Conservation (phyloP, 805 yeast species). For the Kockiozyma suomiensis region DNA sequence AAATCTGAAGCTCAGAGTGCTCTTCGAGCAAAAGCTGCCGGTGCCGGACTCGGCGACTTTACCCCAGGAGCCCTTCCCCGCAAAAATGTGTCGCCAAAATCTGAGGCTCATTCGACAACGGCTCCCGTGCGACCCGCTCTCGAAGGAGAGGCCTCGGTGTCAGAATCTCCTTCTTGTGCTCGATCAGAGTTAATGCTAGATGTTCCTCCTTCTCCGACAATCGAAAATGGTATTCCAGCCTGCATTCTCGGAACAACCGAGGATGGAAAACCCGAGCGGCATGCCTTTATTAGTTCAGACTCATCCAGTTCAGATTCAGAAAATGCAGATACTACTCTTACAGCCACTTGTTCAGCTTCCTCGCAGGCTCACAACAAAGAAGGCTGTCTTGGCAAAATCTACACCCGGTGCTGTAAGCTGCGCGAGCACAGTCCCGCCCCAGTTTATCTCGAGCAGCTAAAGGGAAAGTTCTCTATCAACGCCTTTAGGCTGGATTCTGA, state of each 20-base stretch:
- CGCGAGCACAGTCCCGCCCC: constrained; percentile 27
- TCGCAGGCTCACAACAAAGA: not conserved
- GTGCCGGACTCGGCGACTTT: constrained; percentile 1
- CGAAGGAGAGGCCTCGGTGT: not conserved
- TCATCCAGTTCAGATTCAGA: not conserved
- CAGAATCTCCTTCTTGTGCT: not conserved
- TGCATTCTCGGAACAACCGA: not conserved
- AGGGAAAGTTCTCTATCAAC: constrained; percentile 19
- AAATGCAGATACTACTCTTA: not conserved
- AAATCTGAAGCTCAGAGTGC: not conserved
- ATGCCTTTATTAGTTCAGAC: not conserved
- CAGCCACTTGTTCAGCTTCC: not conserved
- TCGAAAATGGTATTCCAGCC: not conserved
- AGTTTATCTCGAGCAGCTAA: constrained; percentile 14
- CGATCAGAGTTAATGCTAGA: constrained; percentile 3
- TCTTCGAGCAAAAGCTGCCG: constrained; percentile 5
- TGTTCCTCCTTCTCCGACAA: constrained; percentile 1
- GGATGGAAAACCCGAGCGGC: not conserved
- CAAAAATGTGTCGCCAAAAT: not conserved
- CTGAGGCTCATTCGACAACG: not conserved
- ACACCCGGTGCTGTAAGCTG: constrained; percentile 32
- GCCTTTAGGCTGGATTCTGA: constrained; percentile 5
- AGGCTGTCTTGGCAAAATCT: constrained; percentile 19
- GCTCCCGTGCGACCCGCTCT: not conserved
- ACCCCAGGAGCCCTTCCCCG: constrained; percentile 7